Base-by-base conservation (phyloP, 257 asterid genomes). In the Marsdenia floribunda region DNA sequence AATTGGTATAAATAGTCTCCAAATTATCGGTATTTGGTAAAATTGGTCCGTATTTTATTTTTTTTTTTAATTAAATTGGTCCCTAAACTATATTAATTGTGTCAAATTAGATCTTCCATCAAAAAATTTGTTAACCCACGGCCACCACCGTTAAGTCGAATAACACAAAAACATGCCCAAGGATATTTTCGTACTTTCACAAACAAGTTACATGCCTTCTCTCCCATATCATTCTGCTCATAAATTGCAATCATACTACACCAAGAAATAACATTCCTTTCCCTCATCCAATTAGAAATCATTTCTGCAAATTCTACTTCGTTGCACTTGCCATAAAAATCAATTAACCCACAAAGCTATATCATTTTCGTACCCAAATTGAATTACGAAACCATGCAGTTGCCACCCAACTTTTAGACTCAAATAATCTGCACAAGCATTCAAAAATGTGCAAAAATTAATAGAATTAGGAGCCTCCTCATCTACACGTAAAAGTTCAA, bases 191-290 rank as follows among this genome's bases (percentile, higher is more conserved):
- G 33, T 29, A 29, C 33, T 63, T 85, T 77, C 68, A 82, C 71
- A 68, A 91, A 94, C 63, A 85, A 58, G 33, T 57, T 71, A 57
- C 89, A 88, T 0, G 97, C 96, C 78, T 82, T 83, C 79, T 87
- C 97, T 74, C 90, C 92, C 85, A 86, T 80, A 58, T 88, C 84
- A 71, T 93, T 93, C 73, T 91, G 98, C 78, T 91, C 88, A 65
- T 89, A 93, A 10, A 78, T 85, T 3, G 95, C 92, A 80, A 91
- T 60, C 92, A 93, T 90, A 4, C 96, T 85, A 66, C 95, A 88
- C 98, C 98, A 93, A 1, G 98, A 91, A 26, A 93, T 97, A 10
- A 54, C 82, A 80, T 82, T 93, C 47, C 81, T n/a, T n/a, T n/a
- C n/a, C n/a, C n/a, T n/a, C n/a, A n/a, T n/a, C n/a, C n/a, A n/a